Evolutionary conservation across 805 yeast species (phyloP), one percentile per base, ranked within the genome.

Genomic region (Metschnikowia drakensbergensis): DNA sequence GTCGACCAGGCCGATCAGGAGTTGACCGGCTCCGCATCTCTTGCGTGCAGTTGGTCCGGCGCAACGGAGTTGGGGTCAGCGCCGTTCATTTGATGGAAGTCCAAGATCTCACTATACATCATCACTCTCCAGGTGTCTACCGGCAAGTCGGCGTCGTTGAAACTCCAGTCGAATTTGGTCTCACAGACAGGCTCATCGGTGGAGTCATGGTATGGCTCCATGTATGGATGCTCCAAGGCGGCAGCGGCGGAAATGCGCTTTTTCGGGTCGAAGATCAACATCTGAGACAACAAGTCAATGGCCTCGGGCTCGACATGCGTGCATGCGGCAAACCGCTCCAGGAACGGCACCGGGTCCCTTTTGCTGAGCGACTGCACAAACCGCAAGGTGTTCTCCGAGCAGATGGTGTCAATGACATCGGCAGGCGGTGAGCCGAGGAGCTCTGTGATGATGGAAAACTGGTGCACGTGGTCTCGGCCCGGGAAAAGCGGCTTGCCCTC

Each of bases 101-200:
- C 97, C 57, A 94, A 75, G 53, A 92, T 94, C 70, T 92, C 99
- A 46, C 96, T 86, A 71, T 94, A 94, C 96, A 94, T 92, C 98
- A 94, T 92, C 17, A 90, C 96, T 72, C 96, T 83, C 99, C 99
- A 92, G 10, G 97, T 89, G 62, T 94, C 98, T 13, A 94, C 94
- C 3, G 98, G 97, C 59, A 92, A 77, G 68, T 92, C 99, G 0
- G 97, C 98, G 59, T 95, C 98, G 66, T 94, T 92, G 68, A 92
- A 92, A 61, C 94, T 84, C 99, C 99, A 94, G 69, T 94, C 99
- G 61, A 94, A 94, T 65, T 86, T 86, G 57, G 86, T 88, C 42
- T 83, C 88, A 29, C 98, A 96, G 4, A 81, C 86, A 1, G 99
- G 99, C 70, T 94, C 99, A 69, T 94, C 99, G 3, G 90, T 80